phyloP scores from a whole-genome alignment of 805 yeast genomes.

The Candida loeiensis region DNA sequence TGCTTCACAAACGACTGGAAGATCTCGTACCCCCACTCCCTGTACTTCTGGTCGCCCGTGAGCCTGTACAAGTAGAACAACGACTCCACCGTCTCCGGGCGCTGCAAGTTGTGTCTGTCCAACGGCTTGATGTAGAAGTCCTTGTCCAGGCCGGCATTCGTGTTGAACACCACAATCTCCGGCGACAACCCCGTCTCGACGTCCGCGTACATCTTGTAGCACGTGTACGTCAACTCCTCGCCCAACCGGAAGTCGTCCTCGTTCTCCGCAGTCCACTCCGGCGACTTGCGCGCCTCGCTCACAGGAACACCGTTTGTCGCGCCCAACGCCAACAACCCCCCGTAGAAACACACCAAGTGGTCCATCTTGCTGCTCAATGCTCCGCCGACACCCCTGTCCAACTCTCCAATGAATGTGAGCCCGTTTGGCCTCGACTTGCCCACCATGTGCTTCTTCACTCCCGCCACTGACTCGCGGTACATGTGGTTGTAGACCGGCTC shows the following conservation, averaged over 20 bases:
- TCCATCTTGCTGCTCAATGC: constrained; percentile 75
- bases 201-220: constrained; percentile 80
- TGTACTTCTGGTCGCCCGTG: constrained; percentile 75
- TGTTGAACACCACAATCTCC: constrained; percentile 82
- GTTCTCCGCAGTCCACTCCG: constrained; percentile 55
- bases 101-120: constrained; percentile 82
- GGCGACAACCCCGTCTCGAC: constrained; percentile 78
- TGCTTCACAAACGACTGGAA: constrained; percentile 65
- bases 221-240: constrained; percentile 70
- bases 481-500: constrained; percentile 62
- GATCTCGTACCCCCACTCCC: constrained; percentile 88
- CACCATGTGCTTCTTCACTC: constrained; percentile 67
- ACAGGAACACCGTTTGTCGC: constrained; percentile 73
- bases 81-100: constrained; percentile 93
- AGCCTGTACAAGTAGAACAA: constrained; percentile 74
- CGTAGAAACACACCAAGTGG: constrained; percentile 87
- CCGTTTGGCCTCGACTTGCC: constrained; percentile 58
- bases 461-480: constrained; percentile 74
- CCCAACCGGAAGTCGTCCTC: constrained; percentile 68
- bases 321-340: constrained; percentile 84
- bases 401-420: constrained; percentile 73
- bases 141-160: constrained; percentile 36
- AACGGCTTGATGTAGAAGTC: constrained; percentile 68
- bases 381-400: constrained; percentile 63
- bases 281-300: constrained; percentile 49